Percentiles rank a stretch among this genome's conserved stretches.
phyloP scores from a whole-genome alignment of 306 rosid genomes.

The Gleditsia sinensis region DNA sequence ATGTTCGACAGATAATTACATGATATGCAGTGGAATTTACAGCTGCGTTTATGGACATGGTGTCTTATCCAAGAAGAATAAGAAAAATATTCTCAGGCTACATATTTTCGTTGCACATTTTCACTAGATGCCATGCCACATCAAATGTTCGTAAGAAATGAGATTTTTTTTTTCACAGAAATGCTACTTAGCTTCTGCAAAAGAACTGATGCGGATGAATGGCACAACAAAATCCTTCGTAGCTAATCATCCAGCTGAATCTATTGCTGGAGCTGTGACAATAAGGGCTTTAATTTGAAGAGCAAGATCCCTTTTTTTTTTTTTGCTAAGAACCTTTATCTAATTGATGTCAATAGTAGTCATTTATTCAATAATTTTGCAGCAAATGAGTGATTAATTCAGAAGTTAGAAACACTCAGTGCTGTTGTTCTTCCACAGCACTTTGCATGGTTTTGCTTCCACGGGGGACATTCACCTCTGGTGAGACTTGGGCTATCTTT shows the following conservation, averaged over 20 bases:
- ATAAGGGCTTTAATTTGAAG: slow-evolving; percentile 83
- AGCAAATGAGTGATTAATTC: slow-evolving; percentile 88
- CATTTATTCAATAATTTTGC: slow-evolving; percentile 77
- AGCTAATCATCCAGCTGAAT: slow-evolving; percentile 82
- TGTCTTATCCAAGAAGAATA: too few species aligned
- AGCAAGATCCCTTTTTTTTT: slow-evolving; percentile 78
- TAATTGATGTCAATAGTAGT: slow-evolving; percentile 68
- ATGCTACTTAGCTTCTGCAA: slow-evolving; percentile 75
- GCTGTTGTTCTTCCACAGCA: slow-evolving; percentile 69
- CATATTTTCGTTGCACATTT: too few species aligned
- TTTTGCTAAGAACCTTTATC: slow-evolving; percentile 55
- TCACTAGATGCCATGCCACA: too few species aligned
- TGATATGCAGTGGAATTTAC: background rate
- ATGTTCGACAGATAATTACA: background rate
- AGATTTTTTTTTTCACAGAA: too few species aligned
- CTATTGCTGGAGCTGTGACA: slow-evolving; percentile 83
- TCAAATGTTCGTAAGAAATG: too few species aligned
- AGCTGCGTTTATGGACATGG: background rate
- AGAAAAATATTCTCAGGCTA: too few species aligned
- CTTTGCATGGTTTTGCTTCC: slow-evolving; percentile 83
- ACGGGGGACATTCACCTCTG: slow-evolving; percentile 69
- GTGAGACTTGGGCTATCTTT: slow-evolving; percentile 36
- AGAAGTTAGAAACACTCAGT: slow-evolving; percentile 68
- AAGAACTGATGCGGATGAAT: slow-evolving; percentile 80
- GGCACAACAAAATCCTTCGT: slow-evolving; percentile 85